A percentile compares a stretch with the other conserved stretches of the same genome.
Conservation (phyloP, 371 early-diverging fungal species). For the Synchytrium microbalum region DNA sequence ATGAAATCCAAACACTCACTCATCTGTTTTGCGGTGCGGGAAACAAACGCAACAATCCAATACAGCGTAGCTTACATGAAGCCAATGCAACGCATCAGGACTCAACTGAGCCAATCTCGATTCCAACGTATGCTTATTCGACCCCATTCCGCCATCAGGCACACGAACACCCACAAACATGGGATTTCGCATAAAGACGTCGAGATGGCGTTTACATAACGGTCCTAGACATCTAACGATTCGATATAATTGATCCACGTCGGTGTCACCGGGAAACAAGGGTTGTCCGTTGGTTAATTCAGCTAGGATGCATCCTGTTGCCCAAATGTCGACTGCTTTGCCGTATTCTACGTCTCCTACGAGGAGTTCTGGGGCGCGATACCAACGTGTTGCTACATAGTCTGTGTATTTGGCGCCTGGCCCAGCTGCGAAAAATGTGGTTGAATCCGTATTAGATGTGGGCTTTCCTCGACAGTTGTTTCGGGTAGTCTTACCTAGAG, state of each 20-base stretch:
- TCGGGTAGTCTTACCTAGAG: slow-evolving; percentile 32
- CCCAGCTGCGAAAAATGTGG: slow-evolving; percentile 26
- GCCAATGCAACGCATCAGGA: slow-evolving; percentile 37
- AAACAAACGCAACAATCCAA: too few species aligned
- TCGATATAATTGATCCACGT: slow-evolving; percentile 44
- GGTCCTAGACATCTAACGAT: slow-evolving; percentile 45
- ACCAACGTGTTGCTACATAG: slow-evolving; percentile 68
- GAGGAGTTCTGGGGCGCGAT: slow-evolving; percentile 63
- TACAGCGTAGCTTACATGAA: slow-evolving; percentile 28
- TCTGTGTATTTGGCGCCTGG: slow-evolving; percentile 54
- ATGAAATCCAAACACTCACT: too few species aligned
- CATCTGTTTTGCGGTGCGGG: too few species aligned
- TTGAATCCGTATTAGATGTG: too few species aligned
- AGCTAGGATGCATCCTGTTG: slow-evolving; percentile 65
- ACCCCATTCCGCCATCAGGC: slow-evolving; percentile 37
- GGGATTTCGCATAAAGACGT: slow-evolving; percentile 44
- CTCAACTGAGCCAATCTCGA: slow-evolving; percentile 29
- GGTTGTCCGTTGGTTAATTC: slow-evolving; percentile 53
- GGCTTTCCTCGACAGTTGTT: too few species aligned
- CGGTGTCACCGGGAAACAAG: slow-evolving; percentile 51
- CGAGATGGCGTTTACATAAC: slow-evolving; percentile 43
- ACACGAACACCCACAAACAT: slow-evolving; percentile 46
- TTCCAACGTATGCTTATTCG: not conserved
- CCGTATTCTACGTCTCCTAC: slow-evolving; percentile 53
- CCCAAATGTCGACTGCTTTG: slow-evolving; percentile 58